phyloP scores from a whole-genome alignment of 2,329 filamentous ascomycete genomes.

The Coniochaeta prunicola region DNA sequence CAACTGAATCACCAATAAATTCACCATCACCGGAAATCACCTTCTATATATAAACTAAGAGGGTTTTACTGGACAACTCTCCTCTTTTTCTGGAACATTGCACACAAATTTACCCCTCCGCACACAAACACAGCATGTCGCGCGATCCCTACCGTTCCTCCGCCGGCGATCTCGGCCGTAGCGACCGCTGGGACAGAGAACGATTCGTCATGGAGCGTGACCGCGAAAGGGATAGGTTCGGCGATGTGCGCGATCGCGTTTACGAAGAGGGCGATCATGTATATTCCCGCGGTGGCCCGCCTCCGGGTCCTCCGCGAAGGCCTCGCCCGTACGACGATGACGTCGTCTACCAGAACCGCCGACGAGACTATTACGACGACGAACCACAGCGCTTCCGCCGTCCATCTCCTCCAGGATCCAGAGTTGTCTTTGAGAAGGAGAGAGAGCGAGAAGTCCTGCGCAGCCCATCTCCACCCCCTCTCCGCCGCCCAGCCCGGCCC shows the following conservation, averaged over 20 bases:
- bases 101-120: background rate
- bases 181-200: constrained; percentile 47
- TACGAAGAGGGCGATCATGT: constrained; percentile 45
- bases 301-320: constrained; percentile 30
- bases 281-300: constrained; percentile 28
- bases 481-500: constrained; percentile 38
- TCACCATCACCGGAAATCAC: background rate
- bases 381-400: constrained; percentile 29
- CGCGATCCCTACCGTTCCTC: constrained; percentile 10
- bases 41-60: background rate
- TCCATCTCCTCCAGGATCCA: constrained; percentile 33
- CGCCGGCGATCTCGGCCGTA: constrained; percentile 20
- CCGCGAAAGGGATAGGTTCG: constrained; percentile 41
- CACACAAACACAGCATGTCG: background rate
- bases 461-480: constrained; percentile 44
- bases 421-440: constrained; percentile 49
- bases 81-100: background rate
- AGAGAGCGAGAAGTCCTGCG: constrained; percentile 45
- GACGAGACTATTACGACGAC: constrained; percentile 42
- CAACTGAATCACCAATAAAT: background rate
- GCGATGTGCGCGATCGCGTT: constrained; percentile 33
- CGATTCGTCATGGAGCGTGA: constrained; percentile 39
- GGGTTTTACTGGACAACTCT: background rate
- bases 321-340: constrained; percentile 39
- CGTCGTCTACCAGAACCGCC: constrained; percentile 35